phyloP scores from a whole-genome alignment of 805 yeast genomes.

The Lachancea waltii region DNA sequence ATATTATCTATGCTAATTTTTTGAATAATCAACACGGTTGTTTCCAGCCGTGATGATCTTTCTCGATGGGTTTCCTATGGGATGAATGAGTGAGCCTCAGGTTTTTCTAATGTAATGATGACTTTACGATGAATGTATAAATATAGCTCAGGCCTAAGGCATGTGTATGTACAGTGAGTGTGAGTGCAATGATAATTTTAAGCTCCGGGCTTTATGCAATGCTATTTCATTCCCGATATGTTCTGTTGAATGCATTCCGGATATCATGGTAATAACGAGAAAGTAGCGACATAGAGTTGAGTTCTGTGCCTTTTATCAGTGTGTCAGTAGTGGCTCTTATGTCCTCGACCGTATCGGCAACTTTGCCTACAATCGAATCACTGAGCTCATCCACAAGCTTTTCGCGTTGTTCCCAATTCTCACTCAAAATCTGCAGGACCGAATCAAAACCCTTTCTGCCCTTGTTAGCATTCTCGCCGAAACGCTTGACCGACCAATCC shows the following conservation, averaged over 20 bases:
- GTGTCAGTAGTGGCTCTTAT: constrained; percentile 19
- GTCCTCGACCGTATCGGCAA: constrained; percentile 30
- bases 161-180: no score
- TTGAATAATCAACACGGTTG: no score
- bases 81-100: no score
- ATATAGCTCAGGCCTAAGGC: no score
- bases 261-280: constrained; percentile 14
- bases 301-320: constrained; percentile 24
- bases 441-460: constrained; percentile 83
- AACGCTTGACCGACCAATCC: constrained; percentile 87
- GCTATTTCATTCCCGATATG: no score
- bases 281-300: constrained; percentile 16
- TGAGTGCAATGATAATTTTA: no score
- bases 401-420: constrained; percentile 28
- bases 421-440: constrained; percentile 50
- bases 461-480: constrained; percentile 75
- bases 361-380: constrained; percentile 22
- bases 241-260: constrained; percentile 14
- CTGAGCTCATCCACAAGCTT: constrained; percentile 27
- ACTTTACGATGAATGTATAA: no score
- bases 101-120: no score
- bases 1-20: no score
- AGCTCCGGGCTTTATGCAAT: no score
- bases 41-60: no score
- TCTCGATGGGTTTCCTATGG: no score